Evolutionary conservation across 805 yeast genomes (phyloP).

Genomic region (Lipomyces sp.): DNA sequence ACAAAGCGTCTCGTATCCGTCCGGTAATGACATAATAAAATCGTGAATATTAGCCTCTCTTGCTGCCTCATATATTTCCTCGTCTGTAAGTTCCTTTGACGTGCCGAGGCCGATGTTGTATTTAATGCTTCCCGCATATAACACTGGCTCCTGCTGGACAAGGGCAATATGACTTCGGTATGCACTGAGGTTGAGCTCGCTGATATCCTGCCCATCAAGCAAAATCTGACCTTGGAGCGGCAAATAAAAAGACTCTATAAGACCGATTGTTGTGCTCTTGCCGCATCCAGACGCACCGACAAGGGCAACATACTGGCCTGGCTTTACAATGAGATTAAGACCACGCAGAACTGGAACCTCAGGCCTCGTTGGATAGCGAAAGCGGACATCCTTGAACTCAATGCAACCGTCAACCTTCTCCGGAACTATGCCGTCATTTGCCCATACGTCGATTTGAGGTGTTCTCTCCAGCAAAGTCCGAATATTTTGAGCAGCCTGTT

Average conservation of each 20-base stretch:
- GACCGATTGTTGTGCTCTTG: conserved; percentile 46
- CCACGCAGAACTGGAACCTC: conserved; percentile 34
- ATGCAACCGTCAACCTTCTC: conserved; percentile 48
- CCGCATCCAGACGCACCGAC: conserved; percentile 82
- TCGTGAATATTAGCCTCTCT: conserved; percentile 51
- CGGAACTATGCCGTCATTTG: conserved; percentile 32
- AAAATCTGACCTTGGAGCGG: conserved; percentile 48
- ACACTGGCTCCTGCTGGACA: conserved; percentile 56
- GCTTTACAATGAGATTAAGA: conserved; percentile 45
- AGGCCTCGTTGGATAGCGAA: conserved; percentile 36
- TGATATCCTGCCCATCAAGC: conserved; percentile 53
- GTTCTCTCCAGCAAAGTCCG: conserved; percentile 35
- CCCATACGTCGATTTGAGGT: conserved; percentile 40
- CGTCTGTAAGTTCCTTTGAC: conserved; percentile 38
- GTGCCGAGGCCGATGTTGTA: conserved; percentile 60
- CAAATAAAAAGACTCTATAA: conserved; percentile 54
- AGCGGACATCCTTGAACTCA: conserved; percentile 43
- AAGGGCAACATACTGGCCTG: conserved; percentile 81
- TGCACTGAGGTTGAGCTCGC: conserved; percentile 48
- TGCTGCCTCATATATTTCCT: conserved; percentile 44
- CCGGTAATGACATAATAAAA: conserved; percentile 52
- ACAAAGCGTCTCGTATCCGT: conserved; percentile 50
- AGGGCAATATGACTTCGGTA: conserved; percentile 54
- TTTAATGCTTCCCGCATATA: conserved; percentile 75
- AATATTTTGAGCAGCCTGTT: conserved; percentile 39